phyloP scores from a whole-genome alignment of 192 early-diverging fungal species.

The Coemansia sp. region DNA sequence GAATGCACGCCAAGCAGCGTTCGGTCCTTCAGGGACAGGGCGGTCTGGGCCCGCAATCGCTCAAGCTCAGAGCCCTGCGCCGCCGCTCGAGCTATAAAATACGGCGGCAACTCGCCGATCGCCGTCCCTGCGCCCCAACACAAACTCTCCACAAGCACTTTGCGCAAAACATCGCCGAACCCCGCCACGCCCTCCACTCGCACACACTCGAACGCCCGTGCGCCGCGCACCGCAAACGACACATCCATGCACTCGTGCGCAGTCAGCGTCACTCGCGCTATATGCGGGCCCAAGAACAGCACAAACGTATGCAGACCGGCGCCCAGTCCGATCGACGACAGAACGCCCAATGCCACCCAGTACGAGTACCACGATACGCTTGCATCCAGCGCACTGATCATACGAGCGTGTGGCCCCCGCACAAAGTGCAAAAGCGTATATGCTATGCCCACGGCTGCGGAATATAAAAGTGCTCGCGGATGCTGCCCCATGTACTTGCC shows the following conservation, averaged over 20 bases:
- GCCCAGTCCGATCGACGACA: slow-evolving; percentile 90
- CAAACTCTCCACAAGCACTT: slow-evolving; percentile 75
- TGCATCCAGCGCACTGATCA: slow-evolving; percentile 60
- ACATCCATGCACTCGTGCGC: slow-evolving; percentile 79
- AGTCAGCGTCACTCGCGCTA: slow-evolving; percentile 84
- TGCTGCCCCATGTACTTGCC: slow-evolving; percentile 34
- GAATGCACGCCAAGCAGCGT: slow-evolving; percentile 67
- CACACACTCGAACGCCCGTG: slow-evolving; percentile 56
- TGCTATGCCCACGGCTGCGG: slow-evolving; percentile 23
- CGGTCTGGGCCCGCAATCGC: no score
- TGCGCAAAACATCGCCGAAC: slow-evolving; percentile 64
- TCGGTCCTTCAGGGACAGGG: slow-evolving; percentile 61
- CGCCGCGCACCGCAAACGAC: slow-evolving; percentile 71
- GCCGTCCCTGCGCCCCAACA: slow-evolving; percentile 95
- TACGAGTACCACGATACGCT: slow-evolving; percentile 72
- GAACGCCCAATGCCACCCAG: slow-evolving; percentile 83
- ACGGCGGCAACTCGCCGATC: slow-evolving; percentile 91
- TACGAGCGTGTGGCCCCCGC: slow-evolving; percentile 29
- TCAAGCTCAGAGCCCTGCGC: no score
- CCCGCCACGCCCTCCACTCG: slow-evolving; percentile 32
- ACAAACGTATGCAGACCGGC: slow-evolving; percentile 95
- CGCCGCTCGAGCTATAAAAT: slow-evolving; percentile 85
- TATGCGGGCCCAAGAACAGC: slow-evolving; percentile 88
- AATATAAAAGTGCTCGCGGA: slow-evolving; percentile 39
- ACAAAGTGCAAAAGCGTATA: slow-evolving; percentile 49